Base-by-base conservation (phyloP, 1,284 basidiomycete species). In the Leccinum pachyderme region DNA sequence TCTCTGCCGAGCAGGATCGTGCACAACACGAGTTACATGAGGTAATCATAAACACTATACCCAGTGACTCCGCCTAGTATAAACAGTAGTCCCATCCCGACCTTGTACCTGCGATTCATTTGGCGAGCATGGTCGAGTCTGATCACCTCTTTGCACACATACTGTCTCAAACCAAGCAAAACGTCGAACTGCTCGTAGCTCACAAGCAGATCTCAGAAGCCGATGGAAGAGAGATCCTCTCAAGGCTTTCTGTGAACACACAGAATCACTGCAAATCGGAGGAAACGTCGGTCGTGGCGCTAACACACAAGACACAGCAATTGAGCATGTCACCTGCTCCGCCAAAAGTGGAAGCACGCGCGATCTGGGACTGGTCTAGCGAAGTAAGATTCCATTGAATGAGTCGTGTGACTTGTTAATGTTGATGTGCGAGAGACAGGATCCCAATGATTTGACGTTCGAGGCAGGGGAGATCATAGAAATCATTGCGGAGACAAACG, bases 111-210 rank as follows among this genome's bases (percentile, higher is more conserved):
- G 37, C 37, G 37, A 22, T n/a, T 25, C 57, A 43, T 41, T 43
- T 46, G 44, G 47, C 47, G 56, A 57, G 9, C 61, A 64, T 69
- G 70, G 37, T 46, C 52, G 65, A 70, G 12, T 31, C 57, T 33
- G 51, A 59, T 18, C 15, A 50, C n/a, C 57, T 65, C 51, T 57
- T 67, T 50, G 58, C 58, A 29, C 58, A 89, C 63, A 74, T 91
- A 56, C 66, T 90, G 59, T 75, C 81, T 18, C 87, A 89, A 64
- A 83, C 87, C 1, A 80, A 81, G 58, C 73, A 78, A 56, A 89
- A 91, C 64, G 73, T 91, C 57, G 73, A 82, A 7, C 81, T 91
- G 61, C 80, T 91, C 37, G 76, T 81, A 18, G 61, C 77, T 1
- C 81, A 89, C 59, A 75, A 79, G 60, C 79, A 83, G 59, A 81